Base-by-base conservation (phyloP, 2,329 filamentous ascomycete species). In the Chalaropsis ovoidea region DNA sequence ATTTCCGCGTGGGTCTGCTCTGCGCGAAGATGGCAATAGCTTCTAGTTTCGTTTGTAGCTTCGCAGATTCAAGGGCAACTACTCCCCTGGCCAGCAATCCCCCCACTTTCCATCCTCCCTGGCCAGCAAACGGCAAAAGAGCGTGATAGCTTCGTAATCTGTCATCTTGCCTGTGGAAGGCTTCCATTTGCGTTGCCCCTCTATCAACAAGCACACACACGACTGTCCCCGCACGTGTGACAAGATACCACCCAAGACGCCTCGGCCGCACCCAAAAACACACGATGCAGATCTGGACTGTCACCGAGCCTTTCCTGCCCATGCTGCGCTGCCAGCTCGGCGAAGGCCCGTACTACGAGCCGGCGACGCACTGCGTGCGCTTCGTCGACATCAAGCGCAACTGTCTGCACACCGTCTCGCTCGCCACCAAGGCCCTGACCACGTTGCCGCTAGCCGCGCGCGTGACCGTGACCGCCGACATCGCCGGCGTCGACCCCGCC, bases 371-470 rank as follows among this genome's bases (percentile, higher is more conserved):
- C 73, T 81, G 78, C 60, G 77, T 93, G 67, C 87, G 89, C 69
- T 91, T 90, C 74, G 84, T 92, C 68, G 92, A 96, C 75, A 92
- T 96, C 75, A 87, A 86, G 74, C 84, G 87, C 73, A 82, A 88
- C 73, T 84, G 85, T 68, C 73, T 96, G 58, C 87, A 94, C 77
- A 81, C 82, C 61, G 80, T 94, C 67, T 81, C 89, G 70, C 78
- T 95, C 27, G 73, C 75, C 61, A 61, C 31, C 39, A 77, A 82
- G 67, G 88, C 86, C 0, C 74, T 88, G 68, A 79, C 84, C 69
- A 86, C 88, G 52, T 70, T 80, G 45, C 77, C 84, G 72, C 75
- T 86, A 49, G 78, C 82, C 73, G 77, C 78, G 68, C 77, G 78
- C 31, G 76, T 81, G 65, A 83, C 82, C 27, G 86, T 90, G 58